These are phyloP conservation scores for Chrysoporthe puriensis DNA, from an alignment of 2,329 filamentous ascomycete species.

Conservation along the genomic window DNA sequence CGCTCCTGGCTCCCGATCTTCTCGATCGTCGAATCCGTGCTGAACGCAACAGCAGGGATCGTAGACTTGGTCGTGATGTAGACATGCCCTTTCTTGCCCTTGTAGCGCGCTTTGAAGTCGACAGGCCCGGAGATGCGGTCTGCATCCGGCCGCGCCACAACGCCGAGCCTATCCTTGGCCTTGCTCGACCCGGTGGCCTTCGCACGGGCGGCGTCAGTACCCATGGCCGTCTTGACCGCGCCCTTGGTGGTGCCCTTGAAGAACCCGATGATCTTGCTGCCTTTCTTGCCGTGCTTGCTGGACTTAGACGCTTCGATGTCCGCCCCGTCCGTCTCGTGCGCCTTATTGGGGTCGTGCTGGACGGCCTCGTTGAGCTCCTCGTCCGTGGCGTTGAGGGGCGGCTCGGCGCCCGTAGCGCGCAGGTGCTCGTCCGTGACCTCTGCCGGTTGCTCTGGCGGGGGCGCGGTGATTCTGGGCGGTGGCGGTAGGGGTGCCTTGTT, in stretches of 20 bases:
- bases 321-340: conserved; percentile 43
- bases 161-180: conserved; percentile 73
- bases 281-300: conserved; percentile 44
- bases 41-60: conserved; percentile 70
- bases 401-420: conserved; percentile 49
- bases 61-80: conserved; percentile 71
- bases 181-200: conserved; percentile 59
- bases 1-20: conserved; percentile 63
- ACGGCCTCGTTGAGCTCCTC: conserved; percentile 70
- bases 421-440: conserved; percentile 51
- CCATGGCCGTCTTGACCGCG: conserved; percentile 72
- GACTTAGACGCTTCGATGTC: conserved; percentile 53
- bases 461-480: conserved; percentile 43
- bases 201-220: conserved; percentile 72
- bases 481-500: conserved; percentile 79
- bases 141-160: conserved; percentile 57
- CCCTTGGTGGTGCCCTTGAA: conserved; percentile 73
- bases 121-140: conserved; percentile 65
- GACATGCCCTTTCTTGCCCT: conserved; percentile 72
- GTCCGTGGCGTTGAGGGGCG: conserved; percentile 62
- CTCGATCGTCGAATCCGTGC: conserved; percentile 57
- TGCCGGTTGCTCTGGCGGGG: conserved; percentile 43
- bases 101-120: conserved; percentile 73
- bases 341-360: conserved; percentile 45
- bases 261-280: conserved; percentile 59